phyloP scores from a whole-genome alignment of 1,139 yeast species.

The Pneumocystis wakefieldiae region DNA sequence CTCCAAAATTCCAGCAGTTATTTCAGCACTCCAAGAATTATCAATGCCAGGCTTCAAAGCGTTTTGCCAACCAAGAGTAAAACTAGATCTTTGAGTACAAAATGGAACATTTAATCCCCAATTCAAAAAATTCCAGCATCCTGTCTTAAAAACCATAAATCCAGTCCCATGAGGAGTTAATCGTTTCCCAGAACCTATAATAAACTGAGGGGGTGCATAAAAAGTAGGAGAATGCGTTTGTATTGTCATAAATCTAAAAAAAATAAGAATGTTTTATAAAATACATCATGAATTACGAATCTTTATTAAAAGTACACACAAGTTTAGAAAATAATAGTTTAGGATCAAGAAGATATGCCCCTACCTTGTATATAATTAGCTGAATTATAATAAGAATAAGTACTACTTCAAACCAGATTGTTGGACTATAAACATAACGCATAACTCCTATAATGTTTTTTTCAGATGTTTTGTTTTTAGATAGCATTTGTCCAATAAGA shows the following conservation, averaged over 20 bases:
- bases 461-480: constrained; percentile 5
- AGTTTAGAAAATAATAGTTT: constrained; percentile 5
- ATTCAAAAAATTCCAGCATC: constrained; percentile 7
- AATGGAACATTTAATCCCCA: constrained; percentile 4
- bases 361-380: not conserved
- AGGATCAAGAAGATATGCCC: constrained; percentile 1
- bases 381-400: not conserved
- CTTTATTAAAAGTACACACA: constrained; percentile 6
- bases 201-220: constrained; percentile 7
- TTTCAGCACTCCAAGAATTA: constrained; percentile 4
- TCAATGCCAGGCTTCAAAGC: not conserved
- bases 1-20: constrained; percentile 7
- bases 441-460: constrained; percentile 6
- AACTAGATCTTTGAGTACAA: not conserved
- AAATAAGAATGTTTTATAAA: not conserved
- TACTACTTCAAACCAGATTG: constrained; percentile 5
- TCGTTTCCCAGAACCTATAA: constrained; percentile 6
- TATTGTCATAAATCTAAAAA: not conserved
- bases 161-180: constrained; percentile 8
- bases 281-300: constrained; percentile 4
- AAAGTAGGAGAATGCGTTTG: not conserved
- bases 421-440: constrained; percentile 6
- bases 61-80: constrained; percentile 2
- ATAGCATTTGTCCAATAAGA: constrained; percentile 6
- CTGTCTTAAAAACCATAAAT: constrained; percentile 6